Evolutionary conservation across 2,329 filamentous ascomycete species (phyloP).

Genomic region (Ascochyta clinopodiicola): DNA sequence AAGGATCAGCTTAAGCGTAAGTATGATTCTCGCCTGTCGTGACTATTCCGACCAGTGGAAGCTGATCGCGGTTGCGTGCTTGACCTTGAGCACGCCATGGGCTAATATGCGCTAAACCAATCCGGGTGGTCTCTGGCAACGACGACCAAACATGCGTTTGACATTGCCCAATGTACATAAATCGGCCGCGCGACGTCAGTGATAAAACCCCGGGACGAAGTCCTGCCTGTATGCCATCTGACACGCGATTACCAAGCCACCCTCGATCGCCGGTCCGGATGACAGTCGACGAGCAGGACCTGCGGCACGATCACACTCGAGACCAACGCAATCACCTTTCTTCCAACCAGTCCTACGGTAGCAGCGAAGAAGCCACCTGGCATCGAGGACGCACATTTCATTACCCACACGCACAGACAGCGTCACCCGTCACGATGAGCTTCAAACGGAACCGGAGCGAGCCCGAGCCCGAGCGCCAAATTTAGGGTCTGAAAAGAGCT

Average conservation of each 20-base stretch:
- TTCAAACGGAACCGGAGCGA: not conserved
- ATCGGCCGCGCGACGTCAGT: constrained; percentile 7
- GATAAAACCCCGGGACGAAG: not conserved
- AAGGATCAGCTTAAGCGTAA: constrained; percentile 17
- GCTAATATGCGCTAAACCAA: constrained; percentile 4
- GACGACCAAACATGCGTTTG: constrained; percentile 1
- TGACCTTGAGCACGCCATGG: constrained; percentile 10
- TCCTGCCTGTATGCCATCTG: not conserved
- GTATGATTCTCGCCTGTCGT: constrained; percentile 7
- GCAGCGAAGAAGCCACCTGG: constrained; percentile 11
- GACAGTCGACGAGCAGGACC: not conserved
- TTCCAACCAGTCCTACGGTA: not conserved
- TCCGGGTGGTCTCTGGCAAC: constrained; percentile 1
- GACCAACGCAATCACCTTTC: not conserved
- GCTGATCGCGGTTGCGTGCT: constrained; percentile 15
- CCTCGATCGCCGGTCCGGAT: not conserved
- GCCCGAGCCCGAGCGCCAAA: not conserved
- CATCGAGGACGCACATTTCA: not conserved
- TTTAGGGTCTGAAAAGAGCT: constrained; percentile 14
- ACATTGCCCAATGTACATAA: constrained; percentile 8
- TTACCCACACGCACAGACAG: constrained; percentile 17
- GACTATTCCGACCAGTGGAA: constrained; percentile 4
- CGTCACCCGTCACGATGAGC: not conserved
- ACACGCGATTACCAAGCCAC: constrained; percentile 2
- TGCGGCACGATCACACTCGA: not conserved